Evolutionary conservation across 2,329 filamentous ascomycete genomes (phyloP), one percentile per base, ranked within the genome.

Genomic region (Diaporthe destruens): DNA sequence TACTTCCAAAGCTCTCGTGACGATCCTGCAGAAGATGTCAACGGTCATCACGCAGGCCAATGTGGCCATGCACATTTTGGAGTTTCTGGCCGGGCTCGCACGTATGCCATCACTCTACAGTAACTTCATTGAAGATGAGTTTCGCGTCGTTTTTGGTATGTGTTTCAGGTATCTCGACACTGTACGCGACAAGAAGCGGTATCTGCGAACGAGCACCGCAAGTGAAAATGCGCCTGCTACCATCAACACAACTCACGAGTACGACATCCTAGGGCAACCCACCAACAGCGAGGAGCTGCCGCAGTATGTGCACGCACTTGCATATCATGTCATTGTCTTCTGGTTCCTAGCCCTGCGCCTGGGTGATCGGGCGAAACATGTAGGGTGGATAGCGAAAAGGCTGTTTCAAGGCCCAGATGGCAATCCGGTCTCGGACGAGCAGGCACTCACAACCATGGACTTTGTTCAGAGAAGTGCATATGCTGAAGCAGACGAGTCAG

Each of bases 301-400:
- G 6, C 93, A 96, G 81, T 99, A 99, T 80, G 94, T 99, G 34
- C 96, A 97, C 81, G 93, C 95, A 1, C 85, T 98, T 68, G 96
- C 96, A 11, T 98, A 98, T 80, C 95, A 98, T 80, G 94, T 98
- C 77, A 95, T 99, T 76, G 93, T 95, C 1, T 98, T 97, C 80
- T 99, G 96, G 96, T 99, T 98, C 80, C 87, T 99, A 76, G 93
- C 95, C 0, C 82, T 99, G 77, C 96, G 94, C 78, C 87, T 98
- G 67, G 90, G 92, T 49, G 95, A 98, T 79, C 91, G 96, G 66
- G 90, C 92, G 44, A 94, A 90, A 74, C 92, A 97, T 76, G 95
- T 98, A 67, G 91, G 91, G 36, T 98, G 94, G 94, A 98, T 99
- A 75, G 92, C 93, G 14, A 94, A 92, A 78, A 94, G 94, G 75